phyloP scores from a whole-genome alignment of 2,329 filamentous ascomycete genomes.

The Alternaria sp. region DNA sequence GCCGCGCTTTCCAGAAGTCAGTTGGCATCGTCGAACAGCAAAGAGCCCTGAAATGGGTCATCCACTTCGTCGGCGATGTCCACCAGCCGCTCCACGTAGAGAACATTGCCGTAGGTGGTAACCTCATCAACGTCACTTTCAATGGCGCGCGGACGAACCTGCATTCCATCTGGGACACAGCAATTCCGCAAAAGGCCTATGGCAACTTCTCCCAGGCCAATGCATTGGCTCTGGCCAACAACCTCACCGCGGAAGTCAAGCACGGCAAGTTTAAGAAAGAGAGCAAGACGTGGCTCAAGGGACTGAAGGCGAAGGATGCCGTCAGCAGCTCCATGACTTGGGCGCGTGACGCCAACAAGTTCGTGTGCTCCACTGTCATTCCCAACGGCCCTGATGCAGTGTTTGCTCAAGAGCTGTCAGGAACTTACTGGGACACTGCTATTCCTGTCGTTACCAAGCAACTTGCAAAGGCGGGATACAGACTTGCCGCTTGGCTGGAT shows the following conservation, averaged over 20 bases:
- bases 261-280: conserved; percentile 47
- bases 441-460: conserved; percentile 51
- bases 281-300: conserved; percentile 43
- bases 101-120: conserved; percentile 52
- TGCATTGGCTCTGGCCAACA: conserved; percentile 48
- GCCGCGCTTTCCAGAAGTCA: conserved; percentile 41
- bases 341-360: conserved; percentile 52
- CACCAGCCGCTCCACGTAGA: conserved; percentile 72
- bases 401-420: conserved; percentile 46
- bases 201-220: conserved; percentile 49
- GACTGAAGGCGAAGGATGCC: conserved; percentile 46
- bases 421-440: conserved; percentile 44
- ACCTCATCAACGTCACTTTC: conserved; percentile 54
- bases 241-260: conserved; percentile 47
- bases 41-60: conserved; percentile 57
- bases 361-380: conserved; percentile 52
- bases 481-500: conserved; percentile 42
- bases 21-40: conserved; percentile 45
- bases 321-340: conserved; percentile 49
- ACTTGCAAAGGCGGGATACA: conserved; percentile 51
- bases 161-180: conserved; percentile 54
- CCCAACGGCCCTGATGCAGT: conserved; percentile 48
- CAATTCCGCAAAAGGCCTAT: conserved; percentile 52
- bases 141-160: conserved; percentile 50
- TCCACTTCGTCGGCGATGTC: conserved; percentile 72